Evolutionary conservation across 345 rosid species (phyloP).

Genomic region (Populus nigra): DNA sequence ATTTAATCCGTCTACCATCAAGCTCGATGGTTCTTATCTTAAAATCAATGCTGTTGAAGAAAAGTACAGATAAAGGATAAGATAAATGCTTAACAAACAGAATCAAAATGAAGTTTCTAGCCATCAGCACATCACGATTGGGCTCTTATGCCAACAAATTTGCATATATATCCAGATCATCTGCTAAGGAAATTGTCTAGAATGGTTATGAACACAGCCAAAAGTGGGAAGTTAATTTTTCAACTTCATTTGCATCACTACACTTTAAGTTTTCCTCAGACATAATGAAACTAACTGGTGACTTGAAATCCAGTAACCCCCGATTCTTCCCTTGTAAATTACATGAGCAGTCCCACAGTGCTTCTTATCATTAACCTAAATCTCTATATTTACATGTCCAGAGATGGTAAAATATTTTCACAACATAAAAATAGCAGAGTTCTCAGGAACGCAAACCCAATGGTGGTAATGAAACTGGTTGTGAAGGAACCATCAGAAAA

Average conservation of each 20-base stretch:
- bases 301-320: background rate
- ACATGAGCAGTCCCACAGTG: background rate
- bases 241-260: background rate
- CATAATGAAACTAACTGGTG: background rate
- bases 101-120: background rate
- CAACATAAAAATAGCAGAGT: background rate
- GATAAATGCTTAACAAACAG: background rate
- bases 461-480: conserved; percentile 87
- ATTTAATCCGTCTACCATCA: conserved; percentile 68
- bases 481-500: conserved; percentile 92
- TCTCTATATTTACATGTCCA: background rate
- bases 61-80: background rate
- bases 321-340: background rate
- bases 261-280: background rate
- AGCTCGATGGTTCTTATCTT: conserved; percentile 70
- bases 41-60: conserved; percentile 51
- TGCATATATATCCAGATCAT: background rate
- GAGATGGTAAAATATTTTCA: background rate
- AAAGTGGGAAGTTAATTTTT: background rate
- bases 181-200: background rate
- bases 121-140: background rate
- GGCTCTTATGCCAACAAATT: background rate
- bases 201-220: background rate
- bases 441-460: conserved; percentile 48
- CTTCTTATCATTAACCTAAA: background rate